These are phyloP conservation scores for Polysphondylium violaceum DNA, from an alignment of 78 protist species.

Conservation along the genomic window DNA sequence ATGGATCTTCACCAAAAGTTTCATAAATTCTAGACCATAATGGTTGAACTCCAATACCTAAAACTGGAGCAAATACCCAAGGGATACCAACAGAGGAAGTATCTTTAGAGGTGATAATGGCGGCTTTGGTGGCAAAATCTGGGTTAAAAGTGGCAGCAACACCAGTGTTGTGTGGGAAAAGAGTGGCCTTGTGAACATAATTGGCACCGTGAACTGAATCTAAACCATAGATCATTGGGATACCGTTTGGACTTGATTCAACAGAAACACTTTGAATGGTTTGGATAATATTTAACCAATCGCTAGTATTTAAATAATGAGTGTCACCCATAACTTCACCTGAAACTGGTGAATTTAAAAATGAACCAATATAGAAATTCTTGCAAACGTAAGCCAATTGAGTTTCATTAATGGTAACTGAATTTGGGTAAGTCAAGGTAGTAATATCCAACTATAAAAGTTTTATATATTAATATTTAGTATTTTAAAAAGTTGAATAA, in stretches of 20 bases:
- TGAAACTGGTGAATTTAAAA: conserved; percentile 57
- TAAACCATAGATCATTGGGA: conserved; percentile 82
- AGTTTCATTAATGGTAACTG: conserved; percentile 35
- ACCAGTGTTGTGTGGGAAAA: conserved; percentile 79
- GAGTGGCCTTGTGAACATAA: conserved; percentile 61
- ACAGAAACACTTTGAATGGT: conserved; percentile 27
- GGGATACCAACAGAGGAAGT: conserved; percentile 85
- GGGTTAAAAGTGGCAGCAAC: conserved; percentile 73
- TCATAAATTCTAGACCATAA: conserved; percentile 84
- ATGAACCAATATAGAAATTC: conserved; percentile 53
- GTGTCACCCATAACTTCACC: conserved; percentile 28
- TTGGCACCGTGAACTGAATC: conserved; percentile 83
- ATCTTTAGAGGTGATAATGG: conserved; percentile 52
- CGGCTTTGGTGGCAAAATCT: not conserved
- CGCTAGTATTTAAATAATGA: conserved; percentile 12
- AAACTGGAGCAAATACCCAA: conserved; percentile 84
- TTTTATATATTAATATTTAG: not conserved
- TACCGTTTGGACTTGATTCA: conserved; percentile 65
- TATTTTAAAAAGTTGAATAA: not conserved
- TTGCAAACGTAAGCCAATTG: conserved; percentile 16
- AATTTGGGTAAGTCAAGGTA: conserved; percentile 31
- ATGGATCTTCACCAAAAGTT: conserved; percentile 86
- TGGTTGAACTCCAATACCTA: conserved; percentile 80
- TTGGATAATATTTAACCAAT: conserved; percentile 43
- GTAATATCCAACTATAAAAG: conserved; percentile 63